Base-by-base conservation (phyloP, 164 flowering plant species). In the Tinospora cordifolia region DNA sequence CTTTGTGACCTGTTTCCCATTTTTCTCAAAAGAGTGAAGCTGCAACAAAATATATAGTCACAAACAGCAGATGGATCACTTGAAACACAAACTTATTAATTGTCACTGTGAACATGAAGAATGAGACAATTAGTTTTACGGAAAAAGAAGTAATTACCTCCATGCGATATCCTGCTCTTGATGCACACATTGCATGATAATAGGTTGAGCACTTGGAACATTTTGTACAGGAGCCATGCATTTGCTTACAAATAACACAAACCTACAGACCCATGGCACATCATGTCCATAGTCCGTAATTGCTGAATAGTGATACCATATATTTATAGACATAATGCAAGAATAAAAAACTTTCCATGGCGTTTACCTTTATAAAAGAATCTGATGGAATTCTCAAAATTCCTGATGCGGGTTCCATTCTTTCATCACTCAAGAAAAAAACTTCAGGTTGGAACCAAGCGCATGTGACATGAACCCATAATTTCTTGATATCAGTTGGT, bases 401-500 rank as follows among this genome's bases (percentile, higher is more conserved):
- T 34, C 99, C 99, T 72, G 82, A 78, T 67, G 99, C 99, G 77
- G 99, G 98, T 82, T 95, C 99, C 99, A 95, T 92, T 76, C 76
- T 91, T 70, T 88, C 93, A 77, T 83, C 90, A 82, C 87, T 88
- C 69, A 83, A 76, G 70, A 95, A 95, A 66, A 90, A 80, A 70
- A 95, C 93, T 86, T 91, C 97, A 66, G 98, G 97, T 70, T 84
- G 90, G 76, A 90, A 95, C 99, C 99, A 95, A 62, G 99, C 99
- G 80, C 99, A 95, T 19, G 96, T 92, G 64, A 95, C 94, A 81
- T 95, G 99, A 74, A 92, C 95, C 99, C 99, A 95, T 71, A 92
- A 75, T 67, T 81, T 74, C 40, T 87, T 93, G 72, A 92, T 79
- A 82, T 95, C 97, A 75, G 98, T 83, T 47, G 98, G 97, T 86